A percentile compares a stretch with the other conserved stretches of the same genome.
Evolutionary conservation across 2,329 filamentous ascomycete genomes (phyloP).

Genomic region (Penicillium nordicum): DNA sequence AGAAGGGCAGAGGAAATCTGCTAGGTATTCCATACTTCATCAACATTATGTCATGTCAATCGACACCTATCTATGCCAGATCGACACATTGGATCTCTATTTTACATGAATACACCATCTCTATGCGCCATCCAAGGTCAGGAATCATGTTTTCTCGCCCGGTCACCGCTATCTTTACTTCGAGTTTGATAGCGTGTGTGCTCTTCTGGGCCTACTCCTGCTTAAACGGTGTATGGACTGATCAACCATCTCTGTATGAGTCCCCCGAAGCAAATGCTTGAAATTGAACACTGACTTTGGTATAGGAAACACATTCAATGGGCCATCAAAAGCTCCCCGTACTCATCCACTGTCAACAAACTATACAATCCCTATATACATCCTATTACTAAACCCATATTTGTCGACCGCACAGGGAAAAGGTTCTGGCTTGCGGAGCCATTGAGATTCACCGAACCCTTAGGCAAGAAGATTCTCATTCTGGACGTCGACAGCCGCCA

Average conservation of each 20-base stretch:
- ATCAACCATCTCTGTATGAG: background rate
- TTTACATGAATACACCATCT: background rate
- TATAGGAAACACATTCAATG: background rate
- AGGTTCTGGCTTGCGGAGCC: background rate
- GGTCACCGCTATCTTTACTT: background rate
- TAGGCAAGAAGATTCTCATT: conserved; percentile 15
- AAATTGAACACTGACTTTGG: background rate
- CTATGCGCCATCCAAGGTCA: background rate
- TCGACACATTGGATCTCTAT: background rate
- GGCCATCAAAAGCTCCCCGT: background rate
- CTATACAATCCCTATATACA: background rate
- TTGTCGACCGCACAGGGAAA: conserved; percentile 1
- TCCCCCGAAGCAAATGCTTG: background rate
- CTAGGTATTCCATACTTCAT: background rate
- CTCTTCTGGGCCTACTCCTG: background rate
- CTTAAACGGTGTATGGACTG: background rate
- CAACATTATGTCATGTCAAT: conserved; percentile 3
- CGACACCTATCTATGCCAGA: background rate
- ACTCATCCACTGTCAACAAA: background rate
- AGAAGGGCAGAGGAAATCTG: background rate
- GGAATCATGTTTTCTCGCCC: background rate
- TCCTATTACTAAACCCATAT: background rate
- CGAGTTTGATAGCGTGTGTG: background rate
- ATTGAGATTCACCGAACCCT: conserved; percentile 4
- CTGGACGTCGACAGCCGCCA: conserved; percentile 17